Base-by-base conservation (phyloP, 2,329 filamentous ascomycete species). In the Apiospora arundinis region DNA sequence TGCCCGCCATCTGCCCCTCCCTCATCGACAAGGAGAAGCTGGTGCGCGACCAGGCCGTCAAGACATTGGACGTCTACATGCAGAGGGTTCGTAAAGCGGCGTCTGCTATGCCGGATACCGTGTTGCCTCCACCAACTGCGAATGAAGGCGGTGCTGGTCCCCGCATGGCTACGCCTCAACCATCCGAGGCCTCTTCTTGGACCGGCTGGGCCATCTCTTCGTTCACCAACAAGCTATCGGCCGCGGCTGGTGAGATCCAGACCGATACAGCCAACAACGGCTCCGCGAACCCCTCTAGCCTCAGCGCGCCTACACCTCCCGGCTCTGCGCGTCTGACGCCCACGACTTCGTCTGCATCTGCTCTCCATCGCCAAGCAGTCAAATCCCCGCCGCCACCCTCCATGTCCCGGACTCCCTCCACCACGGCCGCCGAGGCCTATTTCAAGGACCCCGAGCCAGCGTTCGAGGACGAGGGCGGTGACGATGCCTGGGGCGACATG, bases 151-250 rank as follows among this genome's bases (percentile, higher is more conserved):
- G 82, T 25, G 87, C 89, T 0, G 76, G 73, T 21, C 92, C 93
- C 1, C 90, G 94, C 45, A 96, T 97, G 87, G 91, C 92, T 73
- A 96, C 93, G 1, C 92, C 94, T 1, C 92, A 94, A 72, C 84
- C 88, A 1, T 81, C 78, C 73, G 82, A 83, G 65, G 89, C 87
- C 49, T 88, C 92, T 2, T 87, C 88, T 4, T 98, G 96, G 96
- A 91, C 96, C 1, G 96, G 96, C 16, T 99, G 96, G 96, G 96
- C 96, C 1, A 98, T 99, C 70, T 98, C 96, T 0, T 98, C 95
- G 1, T 99, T 99, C 80, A 98, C 96, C 1, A 98, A 98, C 82
- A 98, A 97, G 78, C 81, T 98, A 16, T 92, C 94, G 1, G 84
- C 93, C 0, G 95, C 94, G 0, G 92, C 92, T 11, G 96, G 96